Percentiles rank a stretch among this genome's conserved stretches.
Evolutionary conservation across 2,329 filamentous ascomycete species (phyloP).

Genomic region (Seiridium unicorne): DNA sequence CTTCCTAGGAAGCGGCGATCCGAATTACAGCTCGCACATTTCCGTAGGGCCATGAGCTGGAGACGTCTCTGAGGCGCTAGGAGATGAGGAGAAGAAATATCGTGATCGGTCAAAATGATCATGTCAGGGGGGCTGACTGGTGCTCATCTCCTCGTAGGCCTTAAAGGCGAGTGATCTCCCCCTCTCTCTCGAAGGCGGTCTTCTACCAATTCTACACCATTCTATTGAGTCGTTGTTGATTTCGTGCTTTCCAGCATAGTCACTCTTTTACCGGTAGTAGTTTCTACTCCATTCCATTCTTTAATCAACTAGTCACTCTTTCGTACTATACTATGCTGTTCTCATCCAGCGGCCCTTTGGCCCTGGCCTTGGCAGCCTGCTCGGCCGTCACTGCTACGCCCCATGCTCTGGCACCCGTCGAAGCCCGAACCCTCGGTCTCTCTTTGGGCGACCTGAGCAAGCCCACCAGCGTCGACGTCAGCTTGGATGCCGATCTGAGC

Average conservation of each 20-base stretch:
- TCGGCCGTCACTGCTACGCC: slow-evolving; percentile 21
- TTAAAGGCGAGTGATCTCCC: neutral
- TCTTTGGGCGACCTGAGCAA: slow-evolving; percentile 17
- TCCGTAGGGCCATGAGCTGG: neutral
- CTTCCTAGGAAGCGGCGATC: neutral
- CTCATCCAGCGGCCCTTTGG: slow-evolving; percentile 26
- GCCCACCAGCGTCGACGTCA: slow-evolving; percentile 20
- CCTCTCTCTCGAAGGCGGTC: neutral
- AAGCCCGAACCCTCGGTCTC: slow-evolving; percentile 13
- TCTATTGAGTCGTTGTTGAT: neutral
- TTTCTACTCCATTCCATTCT: slow-evolving; percentile 30
- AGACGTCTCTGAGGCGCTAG: neutral
- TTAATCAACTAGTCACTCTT: slow-evolving; percentile 15
- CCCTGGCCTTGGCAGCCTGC: slow-evolving; percentile 27
- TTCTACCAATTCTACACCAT: neutral
- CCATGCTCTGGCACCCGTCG: slow-evolving; percentile 9
- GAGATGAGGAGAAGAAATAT: neutral
- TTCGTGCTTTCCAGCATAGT: slow-evolving; percentile 17
- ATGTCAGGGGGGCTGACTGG: neutral
- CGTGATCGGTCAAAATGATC: neutral
- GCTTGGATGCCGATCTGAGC: slow-evolving; percentile 23
- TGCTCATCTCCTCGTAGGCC: neutral
- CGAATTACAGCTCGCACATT: neutral
- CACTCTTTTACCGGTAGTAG: slow-evolving; percentile 18
- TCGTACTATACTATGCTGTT: slow-evolving; percentile 24